A percentile compares a stretch with the other conserved stretches of the same genome.
Conservation (phyloP, 2,329 filamentous ascomycete species). For the Calonectria henricotiae region DNA sequence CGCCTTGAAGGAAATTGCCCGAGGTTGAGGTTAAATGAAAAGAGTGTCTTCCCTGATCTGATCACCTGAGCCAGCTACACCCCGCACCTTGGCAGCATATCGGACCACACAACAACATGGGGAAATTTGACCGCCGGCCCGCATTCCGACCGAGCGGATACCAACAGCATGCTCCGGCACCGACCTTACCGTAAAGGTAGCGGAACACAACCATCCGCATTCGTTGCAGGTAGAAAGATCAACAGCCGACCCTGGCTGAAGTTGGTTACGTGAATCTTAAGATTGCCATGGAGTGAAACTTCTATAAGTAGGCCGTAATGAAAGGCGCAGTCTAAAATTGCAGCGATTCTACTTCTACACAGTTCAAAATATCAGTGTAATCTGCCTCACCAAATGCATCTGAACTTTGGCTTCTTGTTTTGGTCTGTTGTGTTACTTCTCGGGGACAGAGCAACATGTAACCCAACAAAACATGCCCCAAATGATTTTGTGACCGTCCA, state of each 20-base stretch:
- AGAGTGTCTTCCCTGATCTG: not conserved
- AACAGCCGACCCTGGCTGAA: too few species aligned
- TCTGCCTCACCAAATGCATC: not conserved
- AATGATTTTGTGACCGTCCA: conserved; percentile 53
- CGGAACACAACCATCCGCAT: not conserved
- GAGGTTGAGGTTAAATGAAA: not conserved
- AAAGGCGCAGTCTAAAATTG: not conserved
- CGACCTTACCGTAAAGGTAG: not conserved
- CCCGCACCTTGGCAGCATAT: conserved; percentile 18
- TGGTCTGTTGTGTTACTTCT: conserved; percentile 19
- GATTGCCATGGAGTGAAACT: not conserved
- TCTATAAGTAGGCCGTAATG: not conserved
- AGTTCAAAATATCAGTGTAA: too few species aligned
- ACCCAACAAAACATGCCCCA: conserved; percentile 12
- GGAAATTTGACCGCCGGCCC: conserved; percentile 4
- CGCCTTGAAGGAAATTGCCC: too few species aligned
- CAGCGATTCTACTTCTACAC: too few species aligned
- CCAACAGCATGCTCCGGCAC: not conserved
- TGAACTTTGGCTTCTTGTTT: conserved; percentile 4
- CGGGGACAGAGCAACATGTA: conserved; percentile 11
- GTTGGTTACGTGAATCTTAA: not conserved
- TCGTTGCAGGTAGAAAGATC: not conserved
- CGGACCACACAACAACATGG: not conserved
- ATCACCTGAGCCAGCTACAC: not conserved
- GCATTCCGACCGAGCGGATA: conserved; percentile 1